These are phyloP conservation scores for Pyrus hybrid DNA, from an alignment of 331 rosid genomes.

Conservation along the genomic window DNA sequence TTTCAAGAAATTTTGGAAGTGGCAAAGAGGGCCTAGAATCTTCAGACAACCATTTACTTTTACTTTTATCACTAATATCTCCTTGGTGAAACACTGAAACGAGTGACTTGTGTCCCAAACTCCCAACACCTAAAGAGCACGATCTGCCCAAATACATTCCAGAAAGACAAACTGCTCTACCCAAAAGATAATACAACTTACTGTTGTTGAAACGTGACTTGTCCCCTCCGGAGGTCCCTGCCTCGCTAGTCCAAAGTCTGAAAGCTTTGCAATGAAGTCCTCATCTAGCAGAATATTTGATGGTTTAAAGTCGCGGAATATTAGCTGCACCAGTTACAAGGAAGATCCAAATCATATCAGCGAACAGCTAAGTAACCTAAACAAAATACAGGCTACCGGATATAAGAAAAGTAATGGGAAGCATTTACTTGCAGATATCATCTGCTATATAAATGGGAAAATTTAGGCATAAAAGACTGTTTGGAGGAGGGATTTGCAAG, in stretches of 20 bases:
- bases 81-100: background rate
- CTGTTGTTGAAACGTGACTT: slow-evolving; percentile 83
- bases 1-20: background rate
- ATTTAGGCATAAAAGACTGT: background rate
- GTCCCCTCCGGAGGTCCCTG: slow-evolving; percentile 89
- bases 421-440: slow-evolving; percentile 7
- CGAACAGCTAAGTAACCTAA: background rate
- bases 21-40: background rate
- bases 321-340: slow-evolving; percentile 58
- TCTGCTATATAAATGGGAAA: background rate
- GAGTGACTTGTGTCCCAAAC: background rate
- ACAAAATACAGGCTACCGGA: background rate
- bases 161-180: background rate
- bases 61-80: background rate
- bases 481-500: background rate
- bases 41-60: background rate
- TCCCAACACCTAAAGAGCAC: background rate
- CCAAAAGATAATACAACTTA: slow-evolving; percentile 28
- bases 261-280: slow-evolving; percentile 91
- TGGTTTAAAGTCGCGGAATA: slow-evolving; percentile 90
- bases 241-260: slow-evolving; percentile 96
- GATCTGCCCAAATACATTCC: background rate
- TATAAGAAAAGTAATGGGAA: slow-evolving; percentile 2
- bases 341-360: slow-evolving; percentile 22
- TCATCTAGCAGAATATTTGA: slow-evolving; percentile 85